Evolutionary conservation across 1,284 basidiomycete species (phyloP).

Genomic region (Ceratobasidium sp.): DNA sequence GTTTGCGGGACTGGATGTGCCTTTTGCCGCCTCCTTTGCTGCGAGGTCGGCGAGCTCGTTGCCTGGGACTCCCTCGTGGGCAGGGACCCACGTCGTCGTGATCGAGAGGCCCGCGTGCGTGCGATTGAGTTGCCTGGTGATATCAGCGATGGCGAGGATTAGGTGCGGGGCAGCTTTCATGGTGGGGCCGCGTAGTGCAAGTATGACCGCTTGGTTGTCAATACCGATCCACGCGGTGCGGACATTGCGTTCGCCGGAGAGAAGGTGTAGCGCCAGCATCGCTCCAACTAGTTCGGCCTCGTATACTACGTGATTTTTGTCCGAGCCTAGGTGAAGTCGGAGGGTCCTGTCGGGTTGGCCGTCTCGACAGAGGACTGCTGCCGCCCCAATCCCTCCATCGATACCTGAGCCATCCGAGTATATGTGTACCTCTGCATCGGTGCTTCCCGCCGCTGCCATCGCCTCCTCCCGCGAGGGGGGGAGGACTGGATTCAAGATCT

Average conservation of each 20-base stretch:
- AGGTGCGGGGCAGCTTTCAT: conserved; percentile 13
- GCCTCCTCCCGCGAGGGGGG: not conserved
- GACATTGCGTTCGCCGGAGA: not conserved
- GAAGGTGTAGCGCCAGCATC: conserved; percentile 35
- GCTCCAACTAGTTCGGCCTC: conserved; percentile 47
- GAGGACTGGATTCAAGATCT: conserved; percentile 1
- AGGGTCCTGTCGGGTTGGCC: conserved; percentile 9
- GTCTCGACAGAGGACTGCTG: conserved; percentile 38
- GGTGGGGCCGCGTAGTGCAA: not conserved
- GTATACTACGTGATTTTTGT: conserved; percentile 45
- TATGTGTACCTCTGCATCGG: not conserved
- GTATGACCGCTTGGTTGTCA: conserved; percentile 27
- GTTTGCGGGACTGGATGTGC: not conserved
- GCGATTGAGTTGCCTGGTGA: not conserved
- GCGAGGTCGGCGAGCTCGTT: conserved; percentile 47
- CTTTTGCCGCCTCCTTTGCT: conserved; percentile 45
- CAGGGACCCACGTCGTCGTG: conserved; percentile 44
- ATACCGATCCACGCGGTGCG: not conserved
- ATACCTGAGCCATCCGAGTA: conserved; percentile 28
- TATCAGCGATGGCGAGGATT: not conserved
- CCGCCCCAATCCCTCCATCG: conserved; percentile 22
- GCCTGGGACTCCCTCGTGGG: conserved; percentile 41
- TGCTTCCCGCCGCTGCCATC: not conserved
- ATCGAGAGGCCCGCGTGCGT: not conserved
- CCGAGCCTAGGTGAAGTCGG: conserved; percentile 28